Evolutionary conservation across 164 flowering plant genomes (phyloP), one percentile per base, ranked within the genome.

Genomic region (Kingdonia uniflora): DNA sequence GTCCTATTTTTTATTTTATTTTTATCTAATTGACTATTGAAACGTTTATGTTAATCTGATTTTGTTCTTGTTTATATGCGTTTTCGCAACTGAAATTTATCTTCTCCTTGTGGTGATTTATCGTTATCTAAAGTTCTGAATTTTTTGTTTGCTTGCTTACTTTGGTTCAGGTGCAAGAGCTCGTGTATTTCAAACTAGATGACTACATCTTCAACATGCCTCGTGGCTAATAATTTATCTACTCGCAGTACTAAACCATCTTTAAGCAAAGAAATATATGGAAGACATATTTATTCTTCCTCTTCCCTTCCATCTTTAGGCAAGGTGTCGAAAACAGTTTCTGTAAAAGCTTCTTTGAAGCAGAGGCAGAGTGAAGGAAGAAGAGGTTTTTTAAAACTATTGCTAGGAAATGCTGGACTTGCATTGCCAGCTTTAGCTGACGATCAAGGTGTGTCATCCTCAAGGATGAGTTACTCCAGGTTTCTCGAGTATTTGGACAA

Each of bases 381-480:
- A 71, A 76, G 96, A 73, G 77, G 69, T 23, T 75, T 92, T 56
- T 66, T 88, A 1, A 92, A 85, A 70, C 59, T 80, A 19, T 64
- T 87, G 70, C 73, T 80, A 49, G 95, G 92, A 49, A 87, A 80
- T 78, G 84, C 55, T 8, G 97, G 95, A 56, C 51, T 84, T 59
- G 74, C 68, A 38, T 55, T 64, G 16, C 73, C 96, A 12, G 63
- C 87, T 58, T 58, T 91, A 51, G 38, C 98, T 11, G 98, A 87
- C 54, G 98, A 92, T 3, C 96, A 91, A 68, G 95, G 88, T 55
- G 96, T 83, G 63, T 87, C 98, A 33, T 84, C 95, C 26, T 91
- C 96, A 21, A 79, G 98, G 63, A 80, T 87, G 92, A 83, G 96
- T 22, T 91, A 87, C 63, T 87, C 98, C 10, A 79, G 98, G 60